A percentile compares a stretch with the other conserved stretches of the same genome.
Evolutionary conservation across 139 green algal species (phyloP).

Genomic region (Eudorina sp.): DNA sequence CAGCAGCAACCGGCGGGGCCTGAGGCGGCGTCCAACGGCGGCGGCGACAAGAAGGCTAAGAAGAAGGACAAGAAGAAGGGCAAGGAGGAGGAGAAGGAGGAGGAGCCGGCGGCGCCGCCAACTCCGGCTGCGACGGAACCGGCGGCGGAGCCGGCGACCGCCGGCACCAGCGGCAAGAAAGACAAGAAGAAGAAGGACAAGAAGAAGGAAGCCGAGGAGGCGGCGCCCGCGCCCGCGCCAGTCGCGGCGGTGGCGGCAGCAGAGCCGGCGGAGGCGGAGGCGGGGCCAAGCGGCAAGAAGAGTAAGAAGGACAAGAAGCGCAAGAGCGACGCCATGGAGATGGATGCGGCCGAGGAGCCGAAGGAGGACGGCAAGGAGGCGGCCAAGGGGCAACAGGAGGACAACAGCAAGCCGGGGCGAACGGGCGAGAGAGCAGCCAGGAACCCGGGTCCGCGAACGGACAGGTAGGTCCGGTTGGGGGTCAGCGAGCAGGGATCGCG

Average conservation of each 20-base stretch:
- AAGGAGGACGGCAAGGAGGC: not conserved
- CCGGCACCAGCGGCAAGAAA: not conserved
- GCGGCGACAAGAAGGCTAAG: slow-evolving; percentile 16
- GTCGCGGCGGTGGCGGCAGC: not conserved
- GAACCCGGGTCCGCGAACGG: not conserved
- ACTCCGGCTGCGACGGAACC: too few relatives aligned
- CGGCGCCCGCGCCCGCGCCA: not conserved
- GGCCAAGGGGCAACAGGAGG: slow-evolving; percentile 19
- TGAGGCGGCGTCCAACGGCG: not conserved
- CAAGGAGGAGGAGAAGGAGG: not conserved
- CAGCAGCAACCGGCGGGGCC: not conserved
- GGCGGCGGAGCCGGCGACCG: too few relatives aligned
- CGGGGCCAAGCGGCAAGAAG: too few relatives aligned
- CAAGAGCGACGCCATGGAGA: too few relatives aligned
- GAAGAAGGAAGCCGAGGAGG: slow-evolving; percentile 1
- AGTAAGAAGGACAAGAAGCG: too few relatives aligned
- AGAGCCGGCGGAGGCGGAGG: too few relatives aligned
- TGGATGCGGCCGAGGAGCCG: too few relatives aligned
- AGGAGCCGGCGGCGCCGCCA: not conserved
- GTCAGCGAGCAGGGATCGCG: not conserved
- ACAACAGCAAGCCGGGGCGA: not conserved
- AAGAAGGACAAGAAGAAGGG: slow-evolving; percentile 52
- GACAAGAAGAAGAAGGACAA: slow-evolving; percentile 48
- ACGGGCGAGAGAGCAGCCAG: slow-evolving; percentile 13
- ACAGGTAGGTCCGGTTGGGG: not conserved